Base-by-base conservation (phyloP, 331 rosid genomes). In the Acacia concinna region DNA sequence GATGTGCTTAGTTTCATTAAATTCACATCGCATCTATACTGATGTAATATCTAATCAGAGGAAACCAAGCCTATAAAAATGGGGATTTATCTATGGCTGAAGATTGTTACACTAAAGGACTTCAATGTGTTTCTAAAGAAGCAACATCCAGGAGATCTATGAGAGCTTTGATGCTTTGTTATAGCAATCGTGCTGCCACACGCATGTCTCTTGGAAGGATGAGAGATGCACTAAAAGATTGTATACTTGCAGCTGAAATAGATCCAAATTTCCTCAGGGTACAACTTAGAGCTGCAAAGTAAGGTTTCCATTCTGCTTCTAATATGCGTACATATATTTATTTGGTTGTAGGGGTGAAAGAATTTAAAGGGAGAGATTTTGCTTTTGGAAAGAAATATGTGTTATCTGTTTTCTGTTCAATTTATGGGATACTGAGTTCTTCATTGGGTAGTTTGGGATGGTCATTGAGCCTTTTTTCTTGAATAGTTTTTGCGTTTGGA, bases 181-280 rank as follows among this genome's bases (percentile, higher is more conserved):
- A 96, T 80, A 96, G 99, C 88, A 96, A 96, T 86, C 94, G 97
- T 72, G 98, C 97, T 86, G 99, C 99, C 75, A 90, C 98, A 44
- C 91, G 90, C 57, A 93, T 96, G 91, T 81, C 97, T 84, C 93
- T 96, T 84, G 97, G 99, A 81, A 90, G 88, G 85, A 77, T 96
- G 88, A 90, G 92, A 83, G 98, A 89, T 82, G 99, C 97, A 34
- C 83, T 93, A 77, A 86, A 77, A 73, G 99, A 96, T 81, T 96
- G 98, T 89, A 79, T 77, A 84, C 81, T 87, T 88, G 96, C 97
- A 83, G 85, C 91, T 59, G 86, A 89, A 68, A 88, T 96, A 60
- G 99, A 93, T 89, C 94, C 89, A 64, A 87, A 72, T 87, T 96
- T 96, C 76, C 91, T 88, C 81, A 96, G 74, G 81, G 97, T 90